Evolutionary conservation across 225 moss, liverwort and hornwort species (phyloP).

Genomic region (Asterella californica): DNA sequence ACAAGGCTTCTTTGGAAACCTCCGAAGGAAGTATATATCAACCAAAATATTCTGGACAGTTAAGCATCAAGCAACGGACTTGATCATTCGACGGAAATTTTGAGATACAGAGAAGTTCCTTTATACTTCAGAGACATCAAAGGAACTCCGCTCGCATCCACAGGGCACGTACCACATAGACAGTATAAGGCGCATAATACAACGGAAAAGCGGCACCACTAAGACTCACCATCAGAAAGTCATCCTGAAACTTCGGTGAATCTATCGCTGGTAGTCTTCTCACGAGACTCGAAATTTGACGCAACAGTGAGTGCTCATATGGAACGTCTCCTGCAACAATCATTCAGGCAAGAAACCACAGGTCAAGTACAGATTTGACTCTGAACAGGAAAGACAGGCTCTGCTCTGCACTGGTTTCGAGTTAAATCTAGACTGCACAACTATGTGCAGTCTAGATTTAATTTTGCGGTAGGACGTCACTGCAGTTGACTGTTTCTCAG

Average conservation of each 20-base stretch:
- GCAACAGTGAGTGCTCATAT: conserved; percentile 89
- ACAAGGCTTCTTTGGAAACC: too few species aligned
- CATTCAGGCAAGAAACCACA: too few species aligned
- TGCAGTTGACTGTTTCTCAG: neutral
- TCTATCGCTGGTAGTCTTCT: conserved; percentile 96
- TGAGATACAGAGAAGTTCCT: too few species aligned
- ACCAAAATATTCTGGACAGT: too few species aligned
- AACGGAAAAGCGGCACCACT: neutral
- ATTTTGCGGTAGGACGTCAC: neutral
- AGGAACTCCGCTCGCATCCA: neutral
- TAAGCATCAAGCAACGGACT: too few species aligned
- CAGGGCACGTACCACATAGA: neutral
- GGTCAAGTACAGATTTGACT: neutral
- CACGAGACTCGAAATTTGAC: conserved; percentile 94
- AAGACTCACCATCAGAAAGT: conserved; percentile 78
- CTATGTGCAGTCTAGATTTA: neutral
- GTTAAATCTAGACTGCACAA: neutral
- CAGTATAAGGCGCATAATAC: neutral
- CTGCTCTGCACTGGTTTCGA: neutral
- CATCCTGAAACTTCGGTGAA: conserved; percentile 97
- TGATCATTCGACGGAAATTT: too few species aligned
- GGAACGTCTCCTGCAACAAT: conserved; percentile 65
- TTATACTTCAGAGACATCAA: too few species aligned
- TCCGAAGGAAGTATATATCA: too few species aligned
- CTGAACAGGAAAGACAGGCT: neutral